Conservation (phyloP, 2,329 filamentous ascomycete genomes). For the Cercospora nicotianae region DNA sequence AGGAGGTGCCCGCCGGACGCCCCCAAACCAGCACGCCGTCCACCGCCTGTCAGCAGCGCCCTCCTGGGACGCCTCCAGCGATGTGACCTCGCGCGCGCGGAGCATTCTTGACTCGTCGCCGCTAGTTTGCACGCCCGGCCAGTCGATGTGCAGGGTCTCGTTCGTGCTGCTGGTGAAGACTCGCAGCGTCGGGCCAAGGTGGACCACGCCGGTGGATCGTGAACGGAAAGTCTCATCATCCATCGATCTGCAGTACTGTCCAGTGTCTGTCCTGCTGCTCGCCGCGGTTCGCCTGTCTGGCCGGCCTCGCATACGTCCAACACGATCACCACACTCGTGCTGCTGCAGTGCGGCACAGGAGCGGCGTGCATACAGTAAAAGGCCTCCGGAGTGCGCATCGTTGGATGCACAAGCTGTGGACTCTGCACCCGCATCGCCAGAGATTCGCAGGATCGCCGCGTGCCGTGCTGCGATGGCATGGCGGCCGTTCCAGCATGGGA, state of each 20-base stretch:
- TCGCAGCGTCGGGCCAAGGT: neutral
- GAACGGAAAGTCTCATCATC: neutral
- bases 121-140: neutral
- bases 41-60: neutral
- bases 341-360: neutral
- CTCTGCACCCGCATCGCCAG: constrained; percentile 1
- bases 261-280: too few relatives aligned
- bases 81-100: neutral
- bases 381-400: neutral
- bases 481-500: neutral
- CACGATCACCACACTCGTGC: neutral
- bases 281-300: too few relatives aligned
- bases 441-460: constrained; percentile 9
- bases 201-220: neutral
- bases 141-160: neutral
- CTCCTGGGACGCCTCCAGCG: neutral
- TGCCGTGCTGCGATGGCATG: constrained; percentile 5
- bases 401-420: constrained; percentile 13
- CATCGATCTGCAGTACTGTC: neutral
- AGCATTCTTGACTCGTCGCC: neutral
- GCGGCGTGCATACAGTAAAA: too few relatives aligned
- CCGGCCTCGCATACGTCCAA: neutral
- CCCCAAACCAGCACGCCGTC: neutral
- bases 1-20: neutral
- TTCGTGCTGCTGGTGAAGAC: neutral